Evolutionary conservation across 306 rosid genomes (phyloP).

Genomic region (Canavalia ensiformis): DNA sequence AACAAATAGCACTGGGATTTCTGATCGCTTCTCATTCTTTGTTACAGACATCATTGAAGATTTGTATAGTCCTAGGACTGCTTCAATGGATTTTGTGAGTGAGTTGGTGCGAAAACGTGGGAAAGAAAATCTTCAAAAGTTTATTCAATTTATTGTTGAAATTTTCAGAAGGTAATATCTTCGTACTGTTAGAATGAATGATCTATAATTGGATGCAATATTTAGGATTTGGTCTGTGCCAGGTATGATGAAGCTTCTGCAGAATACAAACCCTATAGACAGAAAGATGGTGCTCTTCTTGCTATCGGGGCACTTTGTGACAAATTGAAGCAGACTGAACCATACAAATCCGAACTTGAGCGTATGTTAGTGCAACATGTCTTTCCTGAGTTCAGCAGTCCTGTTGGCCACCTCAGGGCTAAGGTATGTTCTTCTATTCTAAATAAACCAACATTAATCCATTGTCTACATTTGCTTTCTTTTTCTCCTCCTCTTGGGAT

Average conservation of each 20-base stretch:
- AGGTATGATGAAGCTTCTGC: conserved; percentile 85
- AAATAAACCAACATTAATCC: background rate
- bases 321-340: conserved; percentile 93
- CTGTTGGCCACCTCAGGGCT: conserved; percentile 96
- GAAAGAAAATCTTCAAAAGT: conserved; percentile 92
- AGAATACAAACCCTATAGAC: conserved; percentile 86
- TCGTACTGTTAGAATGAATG: background rate
- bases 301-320: conserved; percentile 98
- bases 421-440: conserved; percentile 62
- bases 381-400: conserved; percentile 94
- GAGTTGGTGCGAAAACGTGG: conserved; percentile 97
- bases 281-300: conserved; percentile 98
- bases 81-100: conserved; percentile 96
- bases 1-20: conserved; percentile 15
- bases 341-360: conserved; percentile 96
- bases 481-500: background rate
- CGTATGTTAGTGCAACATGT: conserved; percentile 96
- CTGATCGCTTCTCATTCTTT: conserved; percentile 46
- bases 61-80: conserved; percentile 96
- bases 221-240: conserved; percentile 35
- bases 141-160: conserved; percentile 84
- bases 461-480: background rate
- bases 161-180: conserved; percentile 76
- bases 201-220: conserved; percentile 34
- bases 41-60: conserved; percentile 92